Evolutionary conservation across 805 yeast species (phyloP), one percentile per base, ranked within the genome.

Genomic region (Ogataea saltuana): DNA sequence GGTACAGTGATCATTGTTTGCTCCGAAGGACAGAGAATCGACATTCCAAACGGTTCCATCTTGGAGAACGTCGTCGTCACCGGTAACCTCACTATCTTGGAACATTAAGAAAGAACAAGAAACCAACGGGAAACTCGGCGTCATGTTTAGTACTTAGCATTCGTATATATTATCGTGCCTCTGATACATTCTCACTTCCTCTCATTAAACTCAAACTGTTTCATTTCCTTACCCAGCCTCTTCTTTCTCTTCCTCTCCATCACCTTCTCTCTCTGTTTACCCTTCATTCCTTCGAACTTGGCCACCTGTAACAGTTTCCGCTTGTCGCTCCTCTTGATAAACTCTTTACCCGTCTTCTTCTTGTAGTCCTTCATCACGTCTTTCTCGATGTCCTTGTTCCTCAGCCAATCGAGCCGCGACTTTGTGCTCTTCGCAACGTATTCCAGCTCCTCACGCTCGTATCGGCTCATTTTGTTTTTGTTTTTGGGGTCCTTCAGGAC

Each of bases 1-100:
- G 99, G 99, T 53, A 93, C 98, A 9, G 99, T 93, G 49, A 93
- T 93, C 61, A 88, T 93, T 56, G 98, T 93, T 41, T 91, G 97
- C 69, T 89, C 90, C 46, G 98, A 93, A 61, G 97, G 97, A 49
- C 93, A 89, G 65, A 87, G 81, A 72, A 93, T 93, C 59, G 97
- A 93, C 64, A 88, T 93, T 74, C 99, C 99, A 57, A 90, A 93
- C 62, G 99, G 99, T 30, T 80, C 96, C 11, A 76, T 90, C 42
- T 76, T 93, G 60, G 99, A 93, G 68, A 93, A 93, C 63, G 98
- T 91, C 39, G 99, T 91, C 50, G 88, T 91, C 58, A 91, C 99
- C 41, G 99, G 99, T 67, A 89, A 88, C 71, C 78, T 91, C 69
- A 88, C 95, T 60, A 90, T 93, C 58, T 77, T 90, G 60, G 97